Conservation (phyloP, 1,139 yeast genomes). For the Candida labiduridarum region DNA sequence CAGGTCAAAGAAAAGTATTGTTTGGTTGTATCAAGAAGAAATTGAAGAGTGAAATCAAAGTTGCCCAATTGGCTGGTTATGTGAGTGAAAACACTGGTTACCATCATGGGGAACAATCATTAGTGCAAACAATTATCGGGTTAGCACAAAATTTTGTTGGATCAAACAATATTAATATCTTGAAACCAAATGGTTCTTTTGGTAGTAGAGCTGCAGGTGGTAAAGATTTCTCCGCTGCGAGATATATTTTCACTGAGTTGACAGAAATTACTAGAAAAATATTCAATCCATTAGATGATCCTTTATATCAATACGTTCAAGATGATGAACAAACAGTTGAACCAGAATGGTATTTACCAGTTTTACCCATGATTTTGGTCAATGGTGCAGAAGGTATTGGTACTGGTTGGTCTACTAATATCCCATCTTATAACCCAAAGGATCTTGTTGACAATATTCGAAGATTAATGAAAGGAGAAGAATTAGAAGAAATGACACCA, state of each 20-base stretch:
- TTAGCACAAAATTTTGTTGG: conserved; percentile 96
- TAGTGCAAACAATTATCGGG: conserved; percentile 88
- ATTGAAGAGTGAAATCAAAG: conserved; percentile 77
- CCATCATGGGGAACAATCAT: conserved; percentile 92
- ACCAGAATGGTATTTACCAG: conserved; percentile 95
- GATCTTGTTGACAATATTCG: conserved; percentile 79
- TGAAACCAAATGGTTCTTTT: conserved; percentile 92
- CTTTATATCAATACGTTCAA: conserved; percentile 75
- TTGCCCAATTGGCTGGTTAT: conserved; percentile 88
- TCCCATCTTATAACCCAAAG: conserved; percentile 86
- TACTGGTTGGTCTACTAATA: conserved; percentile 96
- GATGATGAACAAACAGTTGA: conserved; percentile 95
- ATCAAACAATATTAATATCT: conserved; percentile 80
- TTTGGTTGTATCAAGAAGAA: conserved; percentile 88
- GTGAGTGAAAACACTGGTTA: conserved; percentile 90
- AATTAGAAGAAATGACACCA: conserved; percentile 74
- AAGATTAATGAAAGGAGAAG: conserved; percentile 73
- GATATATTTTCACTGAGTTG: conserved; percentile 92
- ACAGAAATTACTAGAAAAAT: conserved; percentile 73
- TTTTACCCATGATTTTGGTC: conserved; percentile 87
- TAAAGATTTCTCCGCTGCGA: conserved; percentile 97
- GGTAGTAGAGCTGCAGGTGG: conserved; percentile 99
- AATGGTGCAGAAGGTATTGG: conserved; percentile 99
- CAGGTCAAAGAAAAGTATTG: conserved; percentile 94
- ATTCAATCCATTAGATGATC: conserved; percentile 80